A percentile compares a stretch with the other conserved stretches of the same genome.
phyloP scores from a whole-genome alignment of 2,329 filamentous ascomycete species.

The Aureobasidium zeae region DNA sequence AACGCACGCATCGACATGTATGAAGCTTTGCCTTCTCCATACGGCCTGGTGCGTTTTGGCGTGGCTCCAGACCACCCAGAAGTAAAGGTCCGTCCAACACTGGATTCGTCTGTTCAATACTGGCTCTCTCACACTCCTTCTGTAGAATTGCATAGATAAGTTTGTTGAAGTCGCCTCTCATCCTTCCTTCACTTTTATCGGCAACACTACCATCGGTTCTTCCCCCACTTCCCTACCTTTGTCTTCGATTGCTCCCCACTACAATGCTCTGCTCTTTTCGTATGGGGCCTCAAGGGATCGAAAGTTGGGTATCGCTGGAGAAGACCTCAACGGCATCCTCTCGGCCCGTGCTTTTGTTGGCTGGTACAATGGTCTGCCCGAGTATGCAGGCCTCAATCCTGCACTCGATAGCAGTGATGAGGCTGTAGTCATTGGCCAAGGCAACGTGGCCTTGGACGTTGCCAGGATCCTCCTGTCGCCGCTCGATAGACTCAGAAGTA shows the following conservation, averaged over 20 bases:
- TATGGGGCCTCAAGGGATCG: constrained; percentile 86
- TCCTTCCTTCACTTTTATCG: constrained; percentile 78
- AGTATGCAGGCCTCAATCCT: constrained; percentile 63
- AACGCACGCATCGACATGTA: constrained; percentile 85
- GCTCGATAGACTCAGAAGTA: constrained; percentile 62
- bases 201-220: constrained; percentile 73
- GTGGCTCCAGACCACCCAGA: constrained; percentile 98
- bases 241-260: constrained; percentile 62
- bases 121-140: background rate
- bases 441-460: constrained; percentile 92
- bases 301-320: constrained; percentile 68
- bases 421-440: constrained; percentile 84
- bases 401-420: constrained; percentile 67
- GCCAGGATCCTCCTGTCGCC: constrained; percentile 76
- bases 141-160: constrained; percentile 85
- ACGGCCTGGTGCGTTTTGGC: constrained; percentile 83
- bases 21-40: constrained; percentile 84
- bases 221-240: constrained; percentile 50
- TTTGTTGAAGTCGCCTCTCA: constrained; percentile 81
- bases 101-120: background rate
- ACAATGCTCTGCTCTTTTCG: constrained; percentile 84
- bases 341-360: constrained; percentile 91
- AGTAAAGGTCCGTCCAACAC: constrained; percentile 61
- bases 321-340: constrained; percentile 66
- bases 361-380: constrained; percentile 95